Base-by-base conservation (phyloP, 2,329 filamentous ascomycete genomes). In the Cladosporium phlei region DNA sequence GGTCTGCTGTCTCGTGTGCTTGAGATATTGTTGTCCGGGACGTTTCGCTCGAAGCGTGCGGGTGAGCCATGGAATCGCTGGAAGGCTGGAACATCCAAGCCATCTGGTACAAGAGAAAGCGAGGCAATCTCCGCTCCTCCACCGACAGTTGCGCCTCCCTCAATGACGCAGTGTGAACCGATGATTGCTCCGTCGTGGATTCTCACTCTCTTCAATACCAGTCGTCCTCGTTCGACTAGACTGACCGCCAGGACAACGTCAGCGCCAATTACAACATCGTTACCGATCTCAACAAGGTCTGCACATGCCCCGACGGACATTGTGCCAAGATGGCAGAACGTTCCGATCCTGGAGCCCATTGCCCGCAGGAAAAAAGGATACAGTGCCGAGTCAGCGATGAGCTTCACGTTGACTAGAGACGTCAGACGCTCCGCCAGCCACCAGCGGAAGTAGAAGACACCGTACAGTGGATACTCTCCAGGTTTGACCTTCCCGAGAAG, bases 391-490 rank as follows among this genome's bases (percentile, higher is more conserved):
- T 57, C 54, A 4, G 55, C 55, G 20, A 57, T 29, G 16, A 56
- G 47, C 39, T 57, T 57, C 11, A 45, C 38, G 16, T 56, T 55
- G 17, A 51, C 51, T 1, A 56, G 38, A 4, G 4, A 45, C 3
- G 46, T 47, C 16, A 58, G 32, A 22, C 56, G 55, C 38, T 56
- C 52, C 9, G 56, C 71, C 45, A 77, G 54, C 77, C 77, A 80
- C 77, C 77, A 80, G 8, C 76, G 69, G 0, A 73, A 78, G 57
- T 80, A 77, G 55, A 79, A 79, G 2, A 59, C 49, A 2, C 75
- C 75, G 73, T 77, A 80, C 71, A 80, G 78, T 1, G 77, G 75
- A 53, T 75, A 78, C 4, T 77, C 59, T 0, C 77, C 77, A 52
- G 74, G 69, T 30, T 62, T 67, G 53, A 76, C 73, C 2, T 69